phyloP scores from a whole-genome alignment of 2,329 filamentous ascomycete genomes.

The Macrophomina tecta region DNA sequence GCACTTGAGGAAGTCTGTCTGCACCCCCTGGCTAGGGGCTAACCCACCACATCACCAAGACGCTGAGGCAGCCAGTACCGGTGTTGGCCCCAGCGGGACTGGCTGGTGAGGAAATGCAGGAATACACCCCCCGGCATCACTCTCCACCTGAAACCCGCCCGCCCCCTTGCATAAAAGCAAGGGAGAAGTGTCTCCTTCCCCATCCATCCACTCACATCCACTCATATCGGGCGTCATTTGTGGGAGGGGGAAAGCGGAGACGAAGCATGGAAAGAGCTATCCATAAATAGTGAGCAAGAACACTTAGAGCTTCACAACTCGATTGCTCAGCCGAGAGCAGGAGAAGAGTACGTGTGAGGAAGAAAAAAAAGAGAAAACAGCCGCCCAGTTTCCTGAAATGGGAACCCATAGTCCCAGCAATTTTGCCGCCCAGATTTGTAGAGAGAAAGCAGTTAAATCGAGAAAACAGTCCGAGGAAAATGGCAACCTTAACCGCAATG shows the following conservation, averaged over 20 bases:
- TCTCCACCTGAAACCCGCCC: neutral
- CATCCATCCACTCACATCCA: neutral
- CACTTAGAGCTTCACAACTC: too few relatives aligned
- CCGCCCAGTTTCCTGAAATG: neutral
- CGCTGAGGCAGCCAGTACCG: neutral
- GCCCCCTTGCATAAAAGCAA: neutral
- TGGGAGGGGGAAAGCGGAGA: conserved; percentile 5
- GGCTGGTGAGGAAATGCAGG: too few relatives aligned
- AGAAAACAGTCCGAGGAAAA: neutral
- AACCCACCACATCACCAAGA: neutral
- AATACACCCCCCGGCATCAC: too few relatives aligned
- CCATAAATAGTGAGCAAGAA: conserved; percentile 6
- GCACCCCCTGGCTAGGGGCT: neutral
- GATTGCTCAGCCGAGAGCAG: too few relatives aligned
- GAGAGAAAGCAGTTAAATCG: neutral
- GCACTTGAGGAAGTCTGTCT: neutral
- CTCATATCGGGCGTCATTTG: neutral
- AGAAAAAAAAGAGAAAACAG: neutral
- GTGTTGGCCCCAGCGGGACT: neutral
- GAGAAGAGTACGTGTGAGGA: neutral
- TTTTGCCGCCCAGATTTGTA: conserved; percentile 4
- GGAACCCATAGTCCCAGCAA: neutral
- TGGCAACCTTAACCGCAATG: neutral
- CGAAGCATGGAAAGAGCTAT: neutral
- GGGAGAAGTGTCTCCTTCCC: neutral